These are phyloP conservation scores for Schizothecium vesticola DNA, from an alignment of 495 filamentous ascomycete species.

Conservation along the genomic window DNA sequence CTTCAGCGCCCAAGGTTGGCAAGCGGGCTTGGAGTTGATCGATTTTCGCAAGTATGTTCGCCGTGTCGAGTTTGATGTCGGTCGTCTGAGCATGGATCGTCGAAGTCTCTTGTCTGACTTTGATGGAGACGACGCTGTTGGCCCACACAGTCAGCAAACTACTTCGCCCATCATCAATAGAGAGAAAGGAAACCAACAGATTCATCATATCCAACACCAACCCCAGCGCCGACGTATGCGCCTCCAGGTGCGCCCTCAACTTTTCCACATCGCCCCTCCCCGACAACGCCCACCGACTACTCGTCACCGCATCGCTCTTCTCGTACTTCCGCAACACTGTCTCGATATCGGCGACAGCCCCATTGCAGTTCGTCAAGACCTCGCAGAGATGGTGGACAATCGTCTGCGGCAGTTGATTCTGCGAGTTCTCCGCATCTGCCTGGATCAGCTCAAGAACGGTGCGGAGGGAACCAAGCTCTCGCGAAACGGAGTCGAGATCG, in stretches of 20 bases:
- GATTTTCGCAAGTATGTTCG: not conserved
- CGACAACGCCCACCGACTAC: not conserved
- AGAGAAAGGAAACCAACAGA: not conserved
- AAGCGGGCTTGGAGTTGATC: slow-evolving; percentile 1
- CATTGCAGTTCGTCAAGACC: slow-evolving; percentile 2
- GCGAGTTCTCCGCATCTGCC: not conserved
- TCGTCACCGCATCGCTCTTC: not conserved
- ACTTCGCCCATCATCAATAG: not conserved
- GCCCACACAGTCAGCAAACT: not conserved
- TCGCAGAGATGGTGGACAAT: slow-evolving; percentile 3
- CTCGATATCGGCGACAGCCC: not conserved
- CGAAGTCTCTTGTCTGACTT: not conserved
- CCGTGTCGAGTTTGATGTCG: slow-evolving; percentile 4
- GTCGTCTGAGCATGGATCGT: not conserved
- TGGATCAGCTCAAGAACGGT: slow-evolving; percentile 6
- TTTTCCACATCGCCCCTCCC: not conserved
- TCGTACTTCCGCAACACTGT: not conserved
- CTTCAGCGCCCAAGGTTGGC: not conserved
- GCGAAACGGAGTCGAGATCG: slow-evolving; percentile 5
- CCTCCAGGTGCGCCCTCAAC: slow-evolving; percentile 1
- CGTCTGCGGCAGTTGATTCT: not conserved
- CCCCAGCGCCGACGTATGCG: not conserved
- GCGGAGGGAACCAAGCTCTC: slow-evolving; percentile 1
- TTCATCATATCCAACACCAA: slow-evolving; percentile 5
- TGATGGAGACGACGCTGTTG: not conserved